Base-by-base conservation (phyloP, 495 filamentous ascomycete genomes). In the Glarea lozoyensis region DNA sequence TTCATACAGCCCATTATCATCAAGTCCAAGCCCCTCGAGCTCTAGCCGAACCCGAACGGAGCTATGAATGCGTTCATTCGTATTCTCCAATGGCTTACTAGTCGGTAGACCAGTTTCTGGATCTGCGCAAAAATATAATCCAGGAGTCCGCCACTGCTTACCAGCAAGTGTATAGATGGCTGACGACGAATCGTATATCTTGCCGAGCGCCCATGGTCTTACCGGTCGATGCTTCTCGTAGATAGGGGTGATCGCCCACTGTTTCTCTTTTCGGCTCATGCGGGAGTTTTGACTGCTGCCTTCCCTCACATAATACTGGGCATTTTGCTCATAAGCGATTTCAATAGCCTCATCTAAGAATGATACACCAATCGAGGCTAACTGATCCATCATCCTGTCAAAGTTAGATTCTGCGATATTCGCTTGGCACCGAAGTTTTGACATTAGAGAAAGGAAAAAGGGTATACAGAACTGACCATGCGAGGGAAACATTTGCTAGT, bases 61-160 rank as follows among this genome's bases (percentile, higher is more conserved):
- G 27, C 74, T 68, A 48, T 84, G 80, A 39, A 83, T 69, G 41
- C 76, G 72, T 64, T 84, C 79, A 52, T 78, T 71, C 11, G 80
- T 84, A 49, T 75, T 60, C 20, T 62, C 49, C 46, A 84, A 64
- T 32, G 69, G 73, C 13, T 58, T 56, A 2, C 48, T 18, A 13
- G 68, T 70, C 7, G 50, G 43, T 27, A 46, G 42, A 23, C 69
- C 67, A 17, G 61, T 73, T 10, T 66, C 42, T 0, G 74, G 74
- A 53, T 81, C 63, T 11, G 69, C 58, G 41, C 67, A 68, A 46
- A 59, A 69, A 58, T 82, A 79, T 45, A 71, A 51, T 12, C 78
- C 78, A 4, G 80, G 80, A 5, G 69, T 76, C 22, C 79, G 68
- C 24, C 64, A 59, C 1, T 60, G 64, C 36, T 60, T 63, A 13